Percentiles rank a stretch among this genome's conserved stretches.
phyloP scores from a whole-genome alignment of 768 basidiomycete genomes.

The Trametes cingulata region DNA sequence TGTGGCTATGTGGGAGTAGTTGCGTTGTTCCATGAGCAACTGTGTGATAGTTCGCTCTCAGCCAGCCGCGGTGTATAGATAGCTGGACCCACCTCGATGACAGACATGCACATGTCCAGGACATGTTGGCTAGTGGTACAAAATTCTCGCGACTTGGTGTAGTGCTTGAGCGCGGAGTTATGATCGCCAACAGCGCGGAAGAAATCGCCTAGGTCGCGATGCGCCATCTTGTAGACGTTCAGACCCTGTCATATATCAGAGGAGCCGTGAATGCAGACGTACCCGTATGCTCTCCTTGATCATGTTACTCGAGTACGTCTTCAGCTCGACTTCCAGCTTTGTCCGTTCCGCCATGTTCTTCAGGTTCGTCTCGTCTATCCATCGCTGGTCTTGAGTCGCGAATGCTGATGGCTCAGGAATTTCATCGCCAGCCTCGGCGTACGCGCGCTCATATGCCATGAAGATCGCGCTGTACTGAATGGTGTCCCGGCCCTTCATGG shows the following conservation, averaged over 20 bases:
- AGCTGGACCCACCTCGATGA: slow-evolving; percentile 61
- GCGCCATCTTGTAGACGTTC: slow-evolving; percentile 67
- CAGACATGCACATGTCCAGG: slow-evolving; percentile 88
- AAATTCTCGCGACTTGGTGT: slow-evolving; percentile 90
- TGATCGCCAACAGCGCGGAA: slow-evolving; percentile 75
- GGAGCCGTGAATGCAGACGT: slow-evolving; percentile 27
- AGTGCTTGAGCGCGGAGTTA: slow-evolving; percentile 70
- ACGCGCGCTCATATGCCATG: slow-evolving; percentile 54
- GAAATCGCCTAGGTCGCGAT: slow-evolving; percentile 85
- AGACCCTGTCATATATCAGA: not conserved
- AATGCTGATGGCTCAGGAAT: slow-evolving; percentile 51
- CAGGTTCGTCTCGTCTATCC: slow-evolving; percentile 68
- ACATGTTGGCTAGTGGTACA: slow-evolving; percentile 90
- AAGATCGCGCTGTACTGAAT: slow-evolving; percentile 53
- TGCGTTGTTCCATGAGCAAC: slow-evolving; percentile 84
- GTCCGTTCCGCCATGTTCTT: slow-evolving; percentile 72
- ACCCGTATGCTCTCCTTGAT: slow-evolving; percentile 99
- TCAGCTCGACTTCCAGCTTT: slow-evolving; percentile 92
- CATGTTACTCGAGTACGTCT: slow-evolving; percentile 94
- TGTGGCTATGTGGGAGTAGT: slow-evolving; percentile 85
- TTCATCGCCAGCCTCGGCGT: slow-evolving; percentile 32
- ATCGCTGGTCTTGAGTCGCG: slow-evolving; percentile 59
- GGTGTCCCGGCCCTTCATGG: slow-evolving; percentile 71
- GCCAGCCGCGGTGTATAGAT: not conserved
- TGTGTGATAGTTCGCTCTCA: slow-evolving; percentile 32